Evolutionary conservation across 1,284 basidiomycete genomes (phyloP), one percentile per base, ranked within the genome.

Genomic region (Entoloma clypeatum): DNA sequence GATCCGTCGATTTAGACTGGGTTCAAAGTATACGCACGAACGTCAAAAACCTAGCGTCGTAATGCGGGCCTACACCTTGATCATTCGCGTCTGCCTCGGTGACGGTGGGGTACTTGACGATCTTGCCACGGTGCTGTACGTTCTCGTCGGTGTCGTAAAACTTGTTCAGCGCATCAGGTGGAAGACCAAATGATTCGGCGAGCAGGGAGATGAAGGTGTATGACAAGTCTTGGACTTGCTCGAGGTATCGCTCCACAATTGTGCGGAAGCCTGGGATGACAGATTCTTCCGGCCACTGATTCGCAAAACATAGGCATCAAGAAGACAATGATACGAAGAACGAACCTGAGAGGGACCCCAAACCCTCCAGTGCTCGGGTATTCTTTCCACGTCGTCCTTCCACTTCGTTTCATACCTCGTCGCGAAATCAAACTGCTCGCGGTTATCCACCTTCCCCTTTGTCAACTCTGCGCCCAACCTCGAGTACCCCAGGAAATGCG

Each of bases 21-120:
- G n/a, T n/a, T n/a, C n/a, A n/a, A n/a, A n/a, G n/a, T n/a, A n/a
- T n/a, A 40, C 69, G 36, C 45, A 83, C 81, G 51, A 85, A 77
- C 3, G 81, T 85, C 44, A 85, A 55, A 58, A 86, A 85, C 0
- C 81, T 78, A 0, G 74, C 77, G 51, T 85, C 82, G 49, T 75
- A 85, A 57, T 86, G 82, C 5, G 82, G 79, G 0, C 82, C 82
- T 5, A 85, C 81, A 13, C 82, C 83, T 55, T 85, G 82, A 39
- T 72, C 68, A 9, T 66, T 71, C 3, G 56, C 53, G 31, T 60
- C 61, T n/a, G 60, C 59, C 26, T 62, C 61, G 11, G 54, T 49
- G 10, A 69, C 64, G 2, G 69, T 61, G 14, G 81, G 82, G 51
- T 86, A 86, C 52, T 79, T 73, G 3, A 85, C 77, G 42, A 86